phyloP scores from a whole-genome alignment of 495 filamentous ascomycete genomes.

The Penicillium angulare region DNA sequence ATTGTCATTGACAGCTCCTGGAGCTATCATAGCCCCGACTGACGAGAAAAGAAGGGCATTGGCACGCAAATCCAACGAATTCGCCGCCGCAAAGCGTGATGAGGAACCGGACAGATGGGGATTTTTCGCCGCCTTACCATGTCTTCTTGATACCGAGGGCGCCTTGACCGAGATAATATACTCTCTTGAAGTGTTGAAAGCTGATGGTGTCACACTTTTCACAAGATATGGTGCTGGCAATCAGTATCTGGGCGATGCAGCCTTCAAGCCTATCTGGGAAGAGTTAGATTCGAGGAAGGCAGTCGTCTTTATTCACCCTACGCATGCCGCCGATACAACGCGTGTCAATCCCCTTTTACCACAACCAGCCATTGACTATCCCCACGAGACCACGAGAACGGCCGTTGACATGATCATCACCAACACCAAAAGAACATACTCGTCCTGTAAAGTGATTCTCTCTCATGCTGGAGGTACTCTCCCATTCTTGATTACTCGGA shows the following conservation, averaged over 20 bases:
- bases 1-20: constrained; percentile 48
- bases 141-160: constrained; percentile 32
- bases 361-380: constrained; percentile 48
- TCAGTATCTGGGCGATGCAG: constrained; percentile 49
- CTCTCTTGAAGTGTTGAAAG: constrained; percentile 43
- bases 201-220: constrained; percentile 52
- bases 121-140: constrained; percentile 50
- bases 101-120: constrained; percentile 39
- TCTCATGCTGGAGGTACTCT: constrained; percentile 54
- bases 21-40: constrained; percentile 31
- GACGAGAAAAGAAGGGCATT: constrained; percentile 20
- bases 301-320: constrained; percentile 55
- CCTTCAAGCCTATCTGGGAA: constrained; percentile 44
- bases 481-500: constrained; percentile 35
- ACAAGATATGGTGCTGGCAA: constrained; percentile 49
- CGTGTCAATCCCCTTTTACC: constrained; percentile 36
- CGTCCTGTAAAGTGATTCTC: constrained; percentile 49
- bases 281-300: constrained; percentile 36
- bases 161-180: constrained; percentile 44
- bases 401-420: constrained; percentile 48
- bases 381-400: constrained; percentile 52
- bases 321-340: constrained; percentile 37
- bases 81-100: constrained; percentile 39
- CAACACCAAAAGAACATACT: constrained; percentile 24
- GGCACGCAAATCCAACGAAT: constrained; percentile 45